These are phyloP conservation scores for Scutellaria baicalensis DNA, from an alignment of 257 asterid genomes.

Conservation along the genomic window DNA sequence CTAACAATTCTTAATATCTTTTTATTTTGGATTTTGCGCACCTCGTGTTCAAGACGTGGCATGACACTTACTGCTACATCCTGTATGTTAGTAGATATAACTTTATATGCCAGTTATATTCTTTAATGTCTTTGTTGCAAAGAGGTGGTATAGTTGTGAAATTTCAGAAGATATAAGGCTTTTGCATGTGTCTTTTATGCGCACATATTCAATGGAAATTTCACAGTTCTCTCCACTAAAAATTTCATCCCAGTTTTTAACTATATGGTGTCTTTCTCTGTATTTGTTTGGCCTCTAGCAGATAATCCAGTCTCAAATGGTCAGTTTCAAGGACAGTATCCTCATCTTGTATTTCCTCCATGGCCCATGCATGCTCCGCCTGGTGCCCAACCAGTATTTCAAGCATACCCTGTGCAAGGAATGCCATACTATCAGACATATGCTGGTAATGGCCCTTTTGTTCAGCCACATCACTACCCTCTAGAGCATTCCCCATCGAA, in stretches of 20 bases:
- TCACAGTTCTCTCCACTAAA: neutral
- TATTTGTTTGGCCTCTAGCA: constrained; percentile 28
- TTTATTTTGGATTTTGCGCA: too few species aligned
- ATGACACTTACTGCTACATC: too few species aligned
- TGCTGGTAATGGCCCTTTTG: constrained; percentile 51
- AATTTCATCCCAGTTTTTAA: neutral
- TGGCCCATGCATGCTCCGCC: constrained; percentile 77
- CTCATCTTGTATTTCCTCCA: constrained; percentile 63
- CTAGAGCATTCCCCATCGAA: constrained; percentile 43
- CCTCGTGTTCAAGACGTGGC: too few species aligned
- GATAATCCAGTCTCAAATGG: constrained; percentile 43
- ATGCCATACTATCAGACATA: constrained; percentile 79
- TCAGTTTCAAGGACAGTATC: constrained; percentile 70
- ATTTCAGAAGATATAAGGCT: too few species aligned
- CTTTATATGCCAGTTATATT: too few species aligned
- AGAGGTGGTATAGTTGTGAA: too few species aligned
- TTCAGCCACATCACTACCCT: constrained; percentile 58
- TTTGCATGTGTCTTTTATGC: too few species aligned
- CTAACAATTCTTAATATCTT: neutral
- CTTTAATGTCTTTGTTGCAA: too few species aligned
- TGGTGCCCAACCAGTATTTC: constrained; percentile 61
- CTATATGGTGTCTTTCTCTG: constrained; percentile 2
- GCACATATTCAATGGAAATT: neutral
- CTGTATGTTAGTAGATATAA: too few species aligned
- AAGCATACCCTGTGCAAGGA: constrained; percentile 84